phyloP scores from a whole-genome alignment of 2,329 filamentous ascomycete genomes.

The Cladorrhinum sp. region DNA sequence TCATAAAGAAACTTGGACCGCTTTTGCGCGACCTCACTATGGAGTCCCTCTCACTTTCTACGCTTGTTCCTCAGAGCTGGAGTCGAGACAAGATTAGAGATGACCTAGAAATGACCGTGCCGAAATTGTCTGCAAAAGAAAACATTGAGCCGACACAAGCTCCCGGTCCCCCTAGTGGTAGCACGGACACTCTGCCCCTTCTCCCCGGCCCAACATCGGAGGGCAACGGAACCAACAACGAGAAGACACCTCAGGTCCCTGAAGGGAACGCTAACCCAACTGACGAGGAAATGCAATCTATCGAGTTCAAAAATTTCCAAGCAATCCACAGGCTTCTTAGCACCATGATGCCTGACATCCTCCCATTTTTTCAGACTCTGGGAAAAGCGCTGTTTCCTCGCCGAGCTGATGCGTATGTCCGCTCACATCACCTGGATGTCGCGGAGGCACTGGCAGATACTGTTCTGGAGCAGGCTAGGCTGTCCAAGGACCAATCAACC shows the following conservation, averaged over 20 bases:
- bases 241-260: constrained; percentile 22
- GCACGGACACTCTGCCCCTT: neutral
- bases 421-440: constrained; percentile 53
- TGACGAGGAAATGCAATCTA: constrained; percentile 41
- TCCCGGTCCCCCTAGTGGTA: neutral
- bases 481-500: constrained; percentile 44
- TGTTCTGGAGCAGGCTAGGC: constrained; percentile 63
- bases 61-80: constrained; percentile 70
- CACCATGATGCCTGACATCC: constrained; percentile 74
- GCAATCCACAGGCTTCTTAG: constrained; percentile 73
- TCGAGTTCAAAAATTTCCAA: constrained; percentile 69
- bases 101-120: neutral
- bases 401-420: constrained; percentile 61
- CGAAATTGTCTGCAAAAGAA: neutral
- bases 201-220: neutral
- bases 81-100: constrained; percentile 28
- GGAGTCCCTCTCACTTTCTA: constrained; percentile 76
- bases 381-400: constrained; percentile 78
- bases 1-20: constrained; percentile 72
- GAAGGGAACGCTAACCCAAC: constrained; percentile 34
- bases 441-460: constrained; percentile 68
- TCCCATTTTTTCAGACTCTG: constrained; percentile 79
- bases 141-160: neutral
- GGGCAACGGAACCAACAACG: constrained; percentile 10
- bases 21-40: constrained; percentile 77